These are phyloP conservation scores for Suzukiozyma palmioleophila DNA, from an alignment of 1,139 yeast species.

Conservation along the genomic window DNA sequence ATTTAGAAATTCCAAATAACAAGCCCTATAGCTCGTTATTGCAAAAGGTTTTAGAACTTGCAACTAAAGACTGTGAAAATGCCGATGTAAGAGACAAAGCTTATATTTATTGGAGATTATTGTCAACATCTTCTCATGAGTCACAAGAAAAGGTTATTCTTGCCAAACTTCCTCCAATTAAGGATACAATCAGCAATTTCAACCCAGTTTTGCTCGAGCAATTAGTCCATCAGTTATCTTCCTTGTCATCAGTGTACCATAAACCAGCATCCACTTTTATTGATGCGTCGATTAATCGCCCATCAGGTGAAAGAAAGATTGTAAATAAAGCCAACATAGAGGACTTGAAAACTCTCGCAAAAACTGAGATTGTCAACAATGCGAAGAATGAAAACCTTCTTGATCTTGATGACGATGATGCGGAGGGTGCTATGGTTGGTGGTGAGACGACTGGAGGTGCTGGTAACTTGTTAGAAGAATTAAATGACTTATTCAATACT, in stretches of 20 bases:
- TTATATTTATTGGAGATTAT: constrained; percentile 87
- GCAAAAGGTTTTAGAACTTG: constrained; percentile 69
- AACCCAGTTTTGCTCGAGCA: constrained; percentile 66
- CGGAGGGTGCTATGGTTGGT: constrained; percentile 25
- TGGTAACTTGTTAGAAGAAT: constrained; percentile 51
- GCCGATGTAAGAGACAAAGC: constrained; percentile 95
- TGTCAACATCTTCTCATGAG: constrained; percentile 53
- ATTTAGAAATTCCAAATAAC: constrained; percentile 37
- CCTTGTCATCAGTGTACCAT: constrained; percentile 85
- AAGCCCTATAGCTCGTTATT: constrained; percentile 40
- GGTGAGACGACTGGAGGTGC: constrained; percentile 14
- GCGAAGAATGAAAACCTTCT: constrained; percentile 76
- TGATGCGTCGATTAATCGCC: constrained; percentile 22
- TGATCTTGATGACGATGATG: constrained; percentile 70
- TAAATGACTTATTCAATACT: constrained; percentile 60
- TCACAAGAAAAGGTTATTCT: constrained; percentile 50
- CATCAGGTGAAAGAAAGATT: constrained; percentile 10
- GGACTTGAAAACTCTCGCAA: constrained; percentile 75
- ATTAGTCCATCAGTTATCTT: constrained; percentile 71
- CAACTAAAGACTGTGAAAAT: constrained; percentile 79
- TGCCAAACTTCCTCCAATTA: constrained; percentile 64
- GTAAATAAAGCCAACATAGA: constrained; percentile 45
- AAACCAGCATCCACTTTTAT: constrained; percentile 73
- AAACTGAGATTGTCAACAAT: constrained; percentile 65
- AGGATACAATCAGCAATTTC: constrained; percentile 66